phyloP scores from a whole-genome alignment of 768 basidiomycete species.

The Boletus pseudo-olivaceus region DNA sequence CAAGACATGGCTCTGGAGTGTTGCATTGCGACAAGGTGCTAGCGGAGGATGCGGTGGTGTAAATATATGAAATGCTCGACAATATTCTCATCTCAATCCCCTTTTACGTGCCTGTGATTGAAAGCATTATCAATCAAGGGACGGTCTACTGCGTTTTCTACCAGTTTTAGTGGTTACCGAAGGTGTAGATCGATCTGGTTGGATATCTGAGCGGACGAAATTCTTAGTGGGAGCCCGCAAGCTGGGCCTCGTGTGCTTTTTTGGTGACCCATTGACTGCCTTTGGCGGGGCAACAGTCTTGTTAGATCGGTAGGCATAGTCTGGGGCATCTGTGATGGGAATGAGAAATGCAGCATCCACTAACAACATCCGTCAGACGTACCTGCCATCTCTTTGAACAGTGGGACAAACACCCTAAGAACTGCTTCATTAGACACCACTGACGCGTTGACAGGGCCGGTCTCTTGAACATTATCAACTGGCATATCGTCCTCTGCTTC shows the following conservation, averaged over 20 bases:
- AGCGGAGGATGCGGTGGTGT: constrained; percentile 24
- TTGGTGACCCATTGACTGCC: constrained; percentile 11
- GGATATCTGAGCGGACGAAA: constrained; percentile 9
- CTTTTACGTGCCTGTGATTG: constrained; percentile 13
- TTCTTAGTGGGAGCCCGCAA: constrained; percentile 23
- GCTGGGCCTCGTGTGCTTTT: constrained; percentile 11
- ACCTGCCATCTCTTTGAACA: constrained; percentile 60
- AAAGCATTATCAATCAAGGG: constrained; percentile 23
- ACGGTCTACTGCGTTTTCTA: constrained; percentile 33
- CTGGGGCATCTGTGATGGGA: constrained; percentile 14
- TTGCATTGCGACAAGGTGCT: constrained; percentile 27
- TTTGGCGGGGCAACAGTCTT: constrained; percentile 10
- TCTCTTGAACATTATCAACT: constrained; percentile 29
- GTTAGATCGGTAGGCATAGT: constrained; percentile 21
- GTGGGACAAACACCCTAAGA: constrained; percentile 52
- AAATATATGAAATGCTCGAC: constrained; percentile 29
- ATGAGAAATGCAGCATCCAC: constrained; percentile 4
- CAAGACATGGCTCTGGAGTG: constrained; percentile 17
- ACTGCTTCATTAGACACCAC: constrained; percentile 48
- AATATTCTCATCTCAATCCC: constrained; percentile 20
- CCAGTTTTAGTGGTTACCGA: constrained; percentile 20
- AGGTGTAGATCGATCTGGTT: constrained; percentile 13
- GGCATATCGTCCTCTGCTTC: constrained; percentile 46
- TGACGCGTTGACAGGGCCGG: constrained; percentile 22
- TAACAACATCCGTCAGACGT: constrained; percentile 5